These are phyloP conservation scores for Lactarius pseudohatsudake DNA, from an alignment of 768 basidiomycete genomes.

Conservation along the genomic window DNA sequence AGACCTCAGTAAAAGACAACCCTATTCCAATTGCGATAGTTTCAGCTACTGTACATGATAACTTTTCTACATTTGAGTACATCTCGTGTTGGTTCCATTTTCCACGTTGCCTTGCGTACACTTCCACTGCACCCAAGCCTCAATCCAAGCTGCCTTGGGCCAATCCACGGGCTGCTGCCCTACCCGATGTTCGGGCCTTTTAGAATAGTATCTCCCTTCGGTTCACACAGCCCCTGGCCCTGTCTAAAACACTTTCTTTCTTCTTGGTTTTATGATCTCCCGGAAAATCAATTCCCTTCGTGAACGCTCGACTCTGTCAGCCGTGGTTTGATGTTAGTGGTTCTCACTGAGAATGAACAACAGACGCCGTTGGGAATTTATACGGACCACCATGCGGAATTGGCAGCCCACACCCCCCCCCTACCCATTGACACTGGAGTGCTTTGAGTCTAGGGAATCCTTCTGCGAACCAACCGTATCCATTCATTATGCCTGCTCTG, in stretches of 20 bases:
- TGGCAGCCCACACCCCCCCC: not conserved
- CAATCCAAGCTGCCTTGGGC: too few relatives aligned
- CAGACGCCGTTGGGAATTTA: not conserved
- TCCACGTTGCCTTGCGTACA: too few relatives aligned
- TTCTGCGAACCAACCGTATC: not conserved
- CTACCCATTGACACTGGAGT: not conserved
- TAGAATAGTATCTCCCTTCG: not conserved
- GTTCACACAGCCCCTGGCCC: not conserved
- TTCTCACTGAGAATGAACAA: not conserved
- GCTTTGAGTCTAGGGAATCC: not conserved
- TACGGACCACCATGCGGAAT: not conserved
- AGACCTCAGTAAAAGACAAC: too few relatives aligned
- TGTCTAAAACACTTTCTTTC: not conserved
- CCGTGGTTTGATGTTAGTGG: not conserved
- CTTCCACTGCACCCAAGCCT: too few relatives aligned
- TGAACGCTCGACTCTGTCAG: not conserved
- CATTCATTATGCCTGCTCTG: conserved; percentile 1
- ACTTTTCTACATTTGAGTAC: too few relatives aligned
- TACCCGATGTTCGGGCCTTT: too few relatives aligned
- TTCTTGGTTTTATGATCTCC: not conserved
- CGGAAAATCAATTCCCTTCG: not conserved
- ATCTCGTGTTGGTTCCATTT: too few relatives aligned
- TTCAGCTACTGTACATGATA: too few relatives aligned
- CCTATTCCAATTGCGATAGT: too few relatives aligned
- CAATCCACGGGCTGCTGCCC: too few relatives aligned